Evolutionary conservation across 2,329 filamentous ascomycete species (phyloP), one percentile per base, ranked within the genome.

Genomic region (Akanthomyces muscarius): DNA sequence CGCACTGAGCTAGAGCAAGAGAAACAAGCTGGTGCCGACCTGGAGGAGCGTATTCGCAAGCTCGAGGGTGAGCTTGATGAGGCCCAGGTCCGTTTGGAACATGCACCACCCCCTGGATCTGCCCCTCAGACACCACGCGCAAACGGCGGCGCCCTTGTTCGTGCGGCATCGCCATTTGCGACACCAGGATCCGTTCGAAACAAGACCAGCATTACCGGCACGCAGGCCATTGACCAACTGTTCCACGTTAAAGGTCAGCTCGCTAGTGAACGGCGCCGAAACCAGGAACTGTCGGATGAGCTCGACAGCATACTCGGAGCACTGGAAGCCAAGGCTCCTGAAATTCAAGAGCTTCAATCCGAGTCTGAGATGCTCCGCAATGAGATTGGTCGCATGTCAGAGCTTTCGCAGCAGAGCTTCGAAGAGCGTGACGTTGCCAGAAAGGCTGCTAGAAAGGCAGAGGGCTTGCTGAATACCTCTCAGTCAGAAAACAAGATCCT

Each of bases 251-350:
- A 95, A 81, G 81, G 86, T 62, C 85, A 90, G 69, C 81, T 97
- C 41, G 86, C 88, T 4, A 85, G 83, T 3, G 90, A 96, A 74
- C 88, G 88, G 71, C 84, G 90, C 64, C 86, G 87, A 25, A 92
- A 86, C 68, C 86, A 90, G 66, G 86, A 91, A 71, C 85, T 97
- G 13, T 84, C 86, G 21, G 84, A 87, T 44, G 87, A 94, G 51
- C 80, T 98, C 51, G 91, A 97, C 67, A 90, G 95, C 64, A 91
- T 97, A 79, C 86, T 97, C 64, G 84, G 87, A 44, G 89, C 93
- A 63, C 78, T 98, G 44, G 93, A 99, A 73, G 88, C 88, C 28
- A 93, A 91, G 73, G 88, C 89, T 30, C 95, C 95, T 0, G 92
- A 97, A 71, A 86, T 97, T 36, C 88, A 96, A 65, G 93, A 98